Evolutionary conservation across 306 rosid species (phyloP), one percentile per base, ranked within the genome.

Genomic region (Alnus rubra): DNA sequence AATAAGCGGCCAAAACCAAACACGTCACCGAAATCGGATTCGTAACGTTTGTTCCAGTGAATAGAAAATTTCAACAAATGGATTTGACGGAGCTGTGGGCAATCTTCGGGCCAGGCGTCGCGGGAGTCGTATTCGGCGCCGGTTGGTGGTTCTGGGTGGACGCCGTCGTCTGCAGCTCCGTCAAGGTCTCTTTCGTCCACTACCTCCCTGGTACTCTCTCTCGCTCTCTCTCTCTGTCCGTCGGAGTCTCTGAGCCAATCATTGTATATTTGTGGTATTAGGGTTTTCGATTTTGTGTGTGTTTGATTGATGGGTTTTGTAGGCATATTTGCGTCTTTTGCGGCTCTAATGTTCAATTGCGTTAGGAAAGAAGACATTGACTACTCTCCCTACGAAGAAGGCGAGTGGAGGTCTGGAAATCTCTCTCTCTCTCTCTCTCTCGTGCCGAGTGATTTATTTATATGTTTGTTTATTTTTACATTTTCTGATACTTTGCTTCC

Each of bases 111-210:
- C 96, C 99, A 10, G 99, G 97, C 8, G 86, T 95, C 44, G 91
- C 99, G 3, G 99, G 99, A 7, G 96, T 93, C 2, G 84, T 95
- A 48, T 95, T 95, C 78, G 99, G 97, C 47, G 90, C 94, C 70
- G 99, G 97, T 5, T 95, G 99, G 99, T 93, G 99, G 99, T 91
- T 95, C 86, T 95, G 99, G 99, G 89, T 93, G 1, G 99, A 95
- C 82, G 99, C 99, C 85, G 98, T 95, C 69, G 97, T 95, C 44
- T 93, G 99, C 87, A 95, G 97, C 83, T 84, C 94, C 75, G 86
- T 85, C 70, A 78, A 89, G 51, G 93, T 93, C 68, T 86, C 99
- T 75, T 95, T 95, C 87, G 74, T 95, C 74, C 89, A 95, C 89
- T 93, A 95, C 84, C 98, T 93, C 39, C 99, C 99, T 4, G 97